Evolutionary conservation across 2,329 filamentous ascomycete species (phyloP).

Genomic region (Erysiphe neolycopersici): DNA sequence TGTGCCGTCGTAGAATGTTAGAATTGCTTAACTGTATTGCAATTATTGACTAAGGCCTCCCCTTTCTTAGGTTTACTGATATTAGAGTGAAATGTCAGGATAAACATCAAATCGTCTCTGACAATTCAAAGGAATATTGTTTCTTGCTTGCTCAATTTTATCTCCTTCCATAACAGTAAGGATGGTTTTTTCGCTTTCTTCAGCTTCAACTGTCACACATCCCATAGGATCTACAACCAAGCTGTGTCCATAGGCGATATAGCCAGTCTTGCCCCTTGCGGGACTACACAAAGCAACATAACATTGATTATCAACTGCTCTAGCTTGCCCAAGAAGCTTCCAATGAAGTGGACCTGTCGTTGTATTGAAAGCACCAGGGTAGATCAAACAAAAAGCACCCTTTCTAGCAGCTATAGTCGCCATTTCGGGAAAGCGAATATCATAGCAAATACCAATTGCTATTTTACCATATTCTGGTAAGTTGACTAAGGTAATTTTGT

Average conservation of each 20-base stretch:
- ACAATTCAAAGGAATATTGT: conserved; percentile 54
- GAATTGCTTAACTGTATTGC: too few relatives aligned
- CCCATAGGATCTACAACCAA: conserved; percentile 75
- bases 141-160: conserved; percentile 48
- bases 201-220: conserved; percentile 50
- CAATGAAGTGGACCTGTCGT: conserved; percentile 86
- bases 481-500: conserved; percentile 64
- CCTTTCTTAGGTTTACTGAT: conserved; percentile 2
- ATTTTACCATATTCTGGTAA: conserved; percentile 72
- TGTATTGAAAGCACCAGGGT: conserved; percentile 91
- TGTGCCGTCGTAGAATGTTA: too few relatives aligned
- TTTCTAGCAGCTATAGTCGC: conserved; percentile 67
- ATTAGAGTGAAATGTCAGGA: conserved; percentile 39
- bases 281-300: conserved; percentile 87
- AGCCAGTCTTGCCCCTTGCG: conserved; percentile 53
- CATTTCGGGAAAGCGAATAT: conserved; percentile 85
- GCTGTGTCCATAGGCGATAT: conserved; percentile 82
- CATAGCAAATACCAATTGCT: conserved; percentile 85
- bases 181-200: conserved; percentile 51
- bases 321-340: conserved; percentile 53
- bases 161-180: conserved; percentile 42
- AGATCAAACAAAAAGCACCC: conserved; percentile 68
- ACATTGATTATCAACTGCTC: conserved; percentile 81
- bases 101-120: conserved; percentile 93
- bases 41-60: too few relatives aligned